Evolutionary conservation across 164 flowering plant genomes (phyloP).

Genomic region (Berberis thunbergii): DNA sequence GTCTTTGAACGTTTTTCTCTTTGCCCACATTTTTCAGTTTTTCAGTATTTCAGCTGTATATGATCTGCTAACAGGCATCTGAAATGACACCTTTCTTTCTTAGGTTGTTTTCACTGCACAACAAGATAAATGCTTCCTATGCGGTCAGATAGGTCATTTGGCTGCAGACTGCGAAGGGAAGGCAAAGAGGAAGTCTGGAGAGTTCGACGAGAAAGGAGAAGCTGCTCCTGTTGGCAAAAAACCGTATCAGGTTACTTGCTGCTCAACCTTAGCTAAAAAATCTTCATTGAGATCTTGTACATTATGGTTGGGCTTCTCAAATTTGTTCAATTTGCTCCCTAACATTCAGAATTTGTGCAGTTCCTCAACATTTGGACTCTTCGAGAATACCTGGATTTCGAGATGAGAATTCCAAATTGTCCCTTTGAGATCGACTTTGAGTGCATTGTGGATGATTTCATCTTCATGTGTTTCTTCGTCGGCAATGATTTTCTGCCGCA

Average conservation of each 20-base stretch:
- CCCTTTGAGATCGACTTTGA: slow-evolving; percentile 78
- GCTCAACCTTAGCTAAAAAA: neutral
- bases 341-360: slow-evolving; percentile 28
- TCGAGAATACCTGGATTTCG: slow-evolving; percentile 85
- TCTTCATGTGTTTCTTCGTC: slow-evolving; percentile 92
- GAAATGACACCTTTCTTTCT: slow-evolving; percentile 11
- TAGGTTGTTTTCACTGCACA: slow-evolving; percentile 90
- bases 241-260: slow-evolving; percentile 70
- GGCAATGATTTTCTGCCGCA: slow-evolving; percentile 99
- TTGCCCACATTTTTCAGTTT: neutral
- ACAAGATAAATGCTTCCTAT: slow-evolving; percentile 89
- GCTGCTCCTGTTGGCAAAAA: slow-evolving; percentile 47
- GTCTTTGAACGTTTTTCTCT: neutral
- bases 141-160: slow-evolving; percentile 96
- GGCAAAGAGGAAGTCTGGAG: slow-evolving; percentile 85
- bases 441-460: slow-evolving; percentile 83
- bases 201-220: slow-evolving; percentile 89
- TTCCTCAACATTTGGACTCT: slow-evolving; percentile 93
- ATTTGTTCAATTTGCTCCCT: neutral
- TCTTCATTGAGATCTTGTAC: neutral
- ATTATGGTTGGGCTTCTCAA: neutral
- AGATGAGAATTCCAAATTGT: slow-evolving; percentile 67
- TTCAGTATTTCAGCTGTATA: neutral
- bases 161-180: slow-evolving; percentile 95
- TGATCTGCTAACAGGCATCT: neutral